Base-by-base conservation (phyloP, 257 asterid species). In the Nicotiana attenuata region DNA sequence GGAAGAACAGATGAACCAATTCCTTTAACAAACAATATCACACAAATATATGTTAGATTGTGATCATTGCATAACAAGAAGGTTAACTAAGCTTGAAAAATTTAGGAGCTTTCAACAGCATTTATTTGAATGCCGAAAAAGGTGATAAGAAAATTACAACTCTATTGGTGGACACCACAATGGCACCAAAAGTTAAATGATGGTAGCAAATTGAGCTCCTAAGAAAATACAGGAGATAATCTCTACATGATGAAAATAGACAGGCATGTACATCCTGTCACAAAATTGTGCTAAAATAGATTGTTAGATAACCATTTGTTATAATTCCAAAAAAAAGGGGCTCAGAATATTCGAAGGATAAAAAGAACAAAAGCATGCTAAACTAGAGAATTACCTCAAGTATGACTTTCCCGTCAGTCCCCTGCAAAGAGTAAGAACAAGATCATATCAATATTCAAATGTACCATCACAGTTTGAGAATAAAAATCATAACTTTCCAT, bases 371-470 rank as follows among this genome's bases (percentile, higher is more conserved):
- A 22, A 26, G 14, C 15, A 24, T 22, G 22, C 50, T 22, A 71
- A 71, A 45, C 38, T 71, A 20, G 65, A 13, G 65, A 20, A 77
- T 64, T 93, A 96, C 99, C 99, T 96, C 98, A 67, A 94, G 86
- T 66, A 94, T 81, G 79, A 88, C 92, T 31, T 78, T 90, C 87
- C 84, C 87, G 80, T 89, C 94, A 81, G 86, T 90, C 76, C 91
- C 95, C 99, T 94, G 86, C 61, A 85, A 77, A 83, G 64, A 63
- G 56, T 24, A 84, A 65, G 28, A 29, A 80, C 24, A 64, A n/a
- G 64, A 50, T 5, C 50, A 64, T 22, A 22, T 79, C 31, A 47
- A 22, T 19, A 45, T 38, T 67, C 55, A 68, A 38, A 10, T 56
- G 55, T 41, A 65, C 35, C 10, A 13, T 10, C 45, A 38, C 53